A percentile compares a stretch with the other conserved stretches of the same genome.
Conservation (phyloP, 495 filamentous ascomycete species). For the Cladorrhinum samala region DNA sequence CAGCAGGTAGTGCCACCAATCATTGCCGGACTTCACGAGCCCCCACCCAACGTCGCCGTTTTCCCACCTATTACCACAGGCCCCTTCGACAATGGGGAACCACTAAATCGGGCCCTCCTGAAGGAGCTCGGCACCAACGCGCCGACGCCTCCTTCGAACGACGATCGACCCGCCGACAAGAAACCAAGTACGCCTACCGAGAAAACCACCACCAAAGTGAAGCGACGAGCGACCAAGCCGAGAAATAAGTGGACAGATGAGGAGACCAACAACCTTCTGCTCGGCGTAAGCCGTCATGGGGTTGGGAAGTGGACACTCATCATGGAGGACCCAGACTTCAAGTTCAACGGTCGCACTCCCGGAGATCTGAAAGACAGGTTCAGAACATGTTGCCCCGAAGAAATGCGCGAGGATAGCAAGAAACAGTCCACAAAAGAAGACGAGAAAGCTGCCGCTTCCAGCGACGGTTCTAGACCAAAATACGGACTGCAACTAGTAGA, state of each 20-base stretch:
- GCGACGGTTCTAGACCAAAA: conserved; percentile 22
- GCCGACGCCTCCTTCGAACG: conserved; percentile 15
- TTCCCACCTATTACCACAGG: conserved; percentile 64
- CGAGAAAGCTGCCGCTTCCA: background rate
- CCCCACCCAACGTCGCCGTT: conserved; percentile 64
- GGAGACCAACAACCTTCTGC: conserved; percentile 70
- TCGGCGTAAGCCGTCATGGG: conserved; percentile 73
- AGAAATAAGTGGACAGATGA: conserved; percentile 73
- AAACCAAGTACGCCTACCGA: conserved; percentile 23
- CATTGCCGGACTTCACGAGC: conserved; percentile 69
- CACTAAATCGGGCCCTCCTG: conserved; percentile 9
- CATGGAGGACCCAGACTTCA: conserved; percentile 63
- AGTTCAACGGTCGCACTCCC: conserved; percentile 68
- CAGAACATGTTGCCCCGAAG: conserved; percentile 66
- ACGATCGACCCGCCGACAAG: background rate
- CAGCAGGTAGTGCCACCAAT: conserved; percentile 53
- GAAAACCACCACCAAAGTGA: conserved; percentile 25
- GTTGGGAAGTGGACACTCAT: conserved; percentile 87
- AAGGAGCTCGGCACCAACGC: conserved; percentile 17
- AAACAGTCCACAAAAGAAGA: conserved; percentile 13
- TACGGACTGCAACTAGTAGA: conserved; percentile 41
- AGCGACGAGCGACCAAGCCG: conserved; percentile 40
- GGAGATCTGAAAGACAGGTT: conserved; percentile 86
- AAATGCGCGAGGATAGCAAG: conserved; percentile 34
- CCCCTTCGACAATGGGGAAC: conserved; percentile 37